phyloP scores from a whole-genome alignment of 768 basidiomycete genomes.

The Suillus decipiens region DNA sequence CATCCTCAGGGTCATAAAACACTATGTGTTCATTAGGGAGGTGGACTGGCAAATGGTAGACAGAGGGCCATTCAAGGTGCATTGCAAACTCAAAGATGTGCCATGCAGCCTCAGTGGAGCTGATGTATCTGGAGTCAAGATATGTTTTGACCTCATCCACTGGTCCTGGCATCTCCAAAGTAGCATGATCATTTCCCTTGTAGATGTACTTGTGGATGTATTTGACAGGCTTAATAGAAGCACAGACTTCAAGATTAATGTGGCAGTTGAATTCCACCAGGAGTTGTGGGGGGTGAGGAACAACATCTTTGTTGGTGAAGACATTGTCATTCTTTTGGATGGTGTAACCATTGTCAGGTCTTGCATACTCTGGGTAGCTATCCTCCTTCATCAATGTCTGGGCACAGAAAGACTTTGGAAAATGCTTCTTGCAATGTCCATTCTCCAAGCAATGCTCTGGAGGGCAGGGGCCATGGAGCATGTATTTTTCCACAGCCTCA shows the following conservation, averaged over 20 bases:
- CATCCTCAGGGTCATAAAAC: constrained; percentile 34
- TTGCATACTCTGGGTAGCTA: constrained; percentile 41
- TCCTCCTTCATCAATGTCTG: constrained; percentile 39
- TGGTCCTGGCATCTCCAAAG: constrained; percentile 30
- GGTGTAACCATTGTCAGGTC: constrained; percentile 36
- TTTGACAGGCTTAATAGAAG: constrained; percentile 40
- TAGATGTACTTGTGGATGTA: constrained; percentile 53
- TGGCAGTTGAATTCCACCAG: constrained; percentile 35
- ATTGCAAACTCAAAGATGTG: constrained; percentile 30
- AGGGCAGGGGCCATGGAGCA: constrained; percentile 51
- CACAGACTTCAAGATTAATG: constrained; percentile 50
- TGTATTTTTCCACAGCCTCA: constrained; percentile 37
- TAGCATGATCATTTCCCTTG: constrained; percentile 47
- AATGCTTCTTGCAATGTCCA: constrained; percentile 43
- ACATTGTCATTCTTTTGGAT: constrained; percentile 22
- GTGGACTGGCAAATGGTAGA: constrained; percentile 46
- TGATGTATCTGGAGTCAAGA: constrained; percentile 41
- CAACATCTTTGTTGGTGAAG: constrained; percentile 43
- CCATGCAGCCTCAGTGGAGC: constrained; percentile 33
- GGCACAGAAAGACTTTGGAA: constrained; percentile 40
- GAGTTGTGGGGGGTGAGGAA: constrained; percentile 39
- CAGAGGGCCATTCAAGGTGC: constrained; percentile 36
- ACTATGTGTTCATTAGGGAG: constrained; percentile 39
- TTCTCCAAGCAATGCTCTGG: constrained; percentile 41
- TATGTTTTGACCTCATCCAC: constrained; percentile 38